phyloP scores from a whole-genome alignment of 2,329 filamentous ascomycete genomes.

The Xylariaceae sp. region DNA sequence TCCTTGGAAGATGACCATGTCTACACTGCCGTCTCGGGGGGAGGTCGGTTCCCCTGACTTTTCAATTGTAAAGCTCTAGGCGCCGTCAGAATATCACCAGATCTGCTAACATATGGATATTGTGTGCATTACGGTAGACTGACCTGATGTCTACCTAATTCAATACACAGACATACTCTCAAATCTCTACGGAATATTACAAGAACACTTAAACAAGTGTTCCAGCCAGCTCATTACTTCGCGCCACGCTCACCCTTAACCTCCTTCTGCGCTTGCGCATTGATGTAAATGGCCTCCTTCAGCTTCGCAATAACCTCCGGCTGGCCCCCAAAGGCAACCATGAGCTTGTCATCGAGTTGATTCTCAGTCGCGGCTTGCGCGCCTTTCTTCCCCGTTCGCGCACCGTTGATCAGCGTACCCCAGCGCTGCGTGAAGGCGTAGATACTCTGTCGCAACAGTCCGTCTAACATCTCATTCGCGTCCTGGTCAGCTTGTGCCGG shows the following conservation, averaged over 20 bases:
- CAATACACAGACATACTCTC: too few relatives aligned
- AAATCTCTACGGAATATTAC: too few relatives aligned
- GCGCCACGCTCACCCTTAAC: constrained; percentile 28
- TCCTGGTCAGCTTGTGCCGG: constrained; percentile 39
- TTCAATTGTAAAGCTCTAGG: too few relatives aligned
- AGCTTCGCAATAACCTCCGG: constrained; percentile 55
- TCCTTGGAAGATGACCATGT: too few relatives aligned
- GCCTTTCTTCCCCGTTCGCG: constrained; percentile 42
- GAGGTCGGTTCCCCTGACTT: too few relatives aligned
- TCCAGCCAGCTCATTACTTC: constrained; percentile 15
- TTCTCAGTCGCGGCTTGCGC: constrained; percentile 45
- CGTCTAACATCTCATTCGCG: constrained; percentile 60
- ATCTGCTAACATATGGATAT: too few relatives aligned
- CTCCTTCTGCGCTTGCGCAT: constrained; percentile 49
- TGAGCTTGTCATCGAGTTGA: constrained; percentile 53
- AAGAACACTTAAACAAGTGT: too few relatives aligned
- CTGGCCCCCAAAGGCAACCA: constrained; percentile 54
- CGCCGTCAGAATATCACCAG: too few relatives aligned
- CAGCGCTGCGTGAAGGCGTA: constrained; percentile 59
- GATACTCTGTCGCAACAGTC: constrained; percentile 57
- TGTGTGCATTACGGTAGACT: too few relatives aligned
- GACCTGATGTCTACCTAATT: too few relatives aligned
- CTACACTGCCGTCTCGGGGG: too few relatives aligned
- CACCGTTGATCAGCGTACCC: constrained; percentile 47
- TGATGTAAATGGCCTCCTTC: constrained; percentile 56